Evolutionary conservation across 257 asterid genomes (phyloP), one percentile per base, ranked within the genome.

Genomic region (Forsythia suspensa): DNA sequence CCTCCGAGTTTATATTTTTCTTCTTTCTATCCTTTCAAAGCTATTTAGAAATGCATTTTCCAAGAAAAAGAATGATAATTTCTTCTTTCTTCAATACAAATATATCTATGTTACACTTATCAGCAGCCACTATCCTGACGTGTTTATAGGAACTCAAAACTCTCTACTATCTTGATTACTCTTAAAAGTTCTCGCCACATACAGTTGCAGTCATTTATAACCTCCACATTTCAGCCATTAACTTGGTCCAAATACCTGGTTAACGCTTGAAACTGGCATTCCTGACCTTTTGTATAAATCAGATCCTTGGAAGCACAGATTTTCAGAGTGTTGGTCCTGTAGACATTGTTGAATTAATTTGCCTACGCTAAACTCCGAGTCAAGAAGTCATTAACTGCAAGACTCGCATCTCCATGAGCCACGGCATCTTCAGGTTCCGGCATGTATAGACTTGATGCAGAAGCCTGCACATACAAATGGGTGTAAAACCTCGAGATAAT

Each of bases 401-500:
- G 98, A 81, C 72, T 90, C 66, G 98, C 91, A 87, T 96, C 99
- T 73, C 99, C 99, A 75, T 96, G 99, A 6, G 98, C 73, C 29
- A 95, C 99, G 6, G 98, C 99, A 77, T 95, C 99, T 79, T 95
- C 99, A 70, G 98, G 98, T 73, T 93, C 99, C 4, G 99, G 99
- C 96, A 95, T 92, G 85, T 44, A 92, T 36, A 95, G 94, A 82
- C 81, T 94, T 43, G 91, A 82, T 75, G 81, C 88, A 70, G 97
- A 90, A 79, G 90, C 91, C 99, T 96, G 86, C 72, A 73, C 78
- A 79, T 59, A 78, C 72, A 79, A 34, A 75, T 70, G 48, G 63
- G 77, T 42, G 20, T 46, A 68, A 84, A 37, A 29, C 7, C 43
- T 48, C 48, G n/a, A 44, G 39, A 10, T 37, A 79, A 57, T 57